A percentile compares a stretch with the other conserved stretches of the same genome.
Evolutionary conservation across 768 basidiomycete genomes (phyloP).

Genomic region (Auricularia heimuer): DNA sequence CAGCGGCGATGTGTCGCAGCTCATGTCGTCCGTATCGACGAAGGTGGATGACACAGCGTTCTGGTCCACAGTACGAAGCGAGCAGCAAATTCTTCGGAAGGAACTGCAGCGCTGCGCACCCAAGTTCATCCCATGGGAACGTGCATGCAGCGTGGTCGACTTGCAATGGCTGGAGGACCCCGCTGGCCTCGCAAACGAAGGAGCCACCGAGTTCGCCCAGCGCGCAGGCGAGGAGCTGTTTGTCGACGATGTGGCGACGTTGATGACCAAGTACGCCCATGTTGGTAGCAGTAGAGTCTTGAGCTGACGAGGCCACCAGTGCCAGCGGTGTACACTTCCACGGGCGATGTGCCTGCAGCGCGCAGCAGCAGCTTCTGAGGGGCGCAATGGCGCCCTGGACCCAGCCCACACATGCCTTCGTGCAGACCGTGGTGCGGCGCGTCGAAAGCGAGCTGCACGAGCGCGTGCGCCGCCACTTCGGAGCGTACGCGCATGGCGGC

Average conservation of each 20-base stretch:
- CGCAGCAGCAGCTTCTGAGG: not conserved
- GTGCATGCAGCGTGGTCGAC: not conserved
- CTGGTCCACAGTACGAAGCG: not conserved
- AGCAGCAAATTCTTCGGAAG: not conserved
- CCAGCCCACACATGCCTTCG: not conserved
- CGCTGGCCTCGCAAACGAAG: not conserved
- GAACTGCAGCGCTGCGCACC: not conserved
- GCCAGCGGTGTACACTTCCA: not conserved
- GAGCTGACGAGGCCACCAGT: not conserved
- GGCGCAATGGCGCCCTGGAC: not conserved
- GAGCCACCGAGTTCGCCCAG: not conserved
- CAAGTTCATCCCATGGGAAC: not conserved
- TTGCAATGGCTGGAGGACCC: not conserved
- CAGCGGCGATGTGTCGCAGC: not conserved
- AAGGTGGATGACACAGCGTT: not conserved
- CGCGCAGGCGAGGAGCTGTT: not conserved
- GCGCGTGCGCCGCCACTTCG: not conserved
- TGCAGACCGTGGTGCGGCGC: not conserved
- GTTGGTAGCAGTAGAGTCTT: not conserved
- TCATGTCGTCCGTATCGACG: not conserved
- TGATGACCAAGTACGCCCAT: not conserved
- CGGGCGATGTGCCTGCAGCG: not conserved
- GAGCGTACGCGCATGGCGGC: not conserved
- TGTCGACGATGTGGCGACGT: not conserved
- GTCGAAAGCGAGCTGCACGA: not conserved